These are phyloP conservation scores for Ceratocystis destructans DNA, from an alignment of 2,329 filamentous ascomycete genomes.

Conservation along the genomic window DNA sequence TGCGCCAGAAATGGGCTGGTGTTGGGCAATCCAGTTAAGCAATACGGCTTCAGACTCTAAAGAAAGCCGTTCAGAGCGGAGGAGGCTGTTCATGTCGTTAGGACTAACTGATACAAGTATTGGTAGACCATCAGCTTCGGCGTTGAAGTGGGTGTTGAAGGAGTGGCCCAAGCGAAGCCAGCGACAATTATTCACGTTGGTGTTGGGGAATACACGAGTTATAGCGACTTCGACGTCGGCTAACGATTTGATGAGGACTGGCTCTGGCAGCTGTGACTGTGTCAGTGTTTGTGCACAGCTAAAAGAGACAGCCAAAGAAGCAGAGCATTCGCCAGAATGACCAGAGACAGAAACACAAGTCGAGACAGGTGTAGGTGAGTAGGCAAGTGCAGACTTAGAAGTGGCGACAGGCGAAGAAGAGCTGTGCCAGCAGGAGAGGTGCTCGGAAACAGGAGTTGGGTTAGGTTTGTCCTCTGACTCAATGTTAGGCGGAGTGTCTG, in stretches of 20 bases:
- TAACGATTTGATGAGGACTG: constrained; percentile 17
- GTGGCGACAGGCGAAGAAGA: background rate
- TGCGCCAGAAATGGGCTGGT: background rate
- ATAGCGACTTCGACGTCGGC: constrained; percentile 26
- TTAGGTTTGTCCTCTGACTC: background rate
- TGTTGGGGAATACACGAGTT: constrained; percentile 25
- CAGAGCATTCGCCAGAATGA: background rate
- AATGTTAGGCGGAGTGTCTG: background rate
- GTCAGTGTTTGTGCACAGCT: constrained; percentile 2
- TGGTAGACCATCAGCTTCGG: constrained; percentile 13
- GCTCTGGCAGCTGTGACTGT: background rate
- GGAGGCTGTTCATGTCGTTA: constrained; percentile 14
- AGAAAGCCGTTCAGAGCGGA: constrained; percentile 13
- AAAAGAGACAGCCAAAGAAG: constrained; percentile 11
- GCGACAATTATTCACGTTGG: constrained; percentile 24
- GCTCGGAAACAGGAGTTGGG: background rate
- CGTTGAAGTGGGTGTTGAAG: constrained; percentile 17
- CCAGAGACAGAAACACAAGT: background rate
- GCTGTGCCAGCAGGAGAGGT: background rate
- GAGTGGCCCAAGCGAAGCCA: constrained; percentile 17
- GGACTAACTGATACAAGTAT: constrained; percentile 17
- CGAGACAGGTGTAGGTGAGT: background rate
- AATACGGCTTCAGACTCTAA: constrained; percentile 17
- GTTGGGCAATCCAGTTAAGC: constrained; percentile 17
- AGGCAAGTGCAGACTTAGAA: background rate